Evolutionary conservation across 192 early-diverging fungal species (phyloP).

Genomic region (Coemansia sp.): DNA sequence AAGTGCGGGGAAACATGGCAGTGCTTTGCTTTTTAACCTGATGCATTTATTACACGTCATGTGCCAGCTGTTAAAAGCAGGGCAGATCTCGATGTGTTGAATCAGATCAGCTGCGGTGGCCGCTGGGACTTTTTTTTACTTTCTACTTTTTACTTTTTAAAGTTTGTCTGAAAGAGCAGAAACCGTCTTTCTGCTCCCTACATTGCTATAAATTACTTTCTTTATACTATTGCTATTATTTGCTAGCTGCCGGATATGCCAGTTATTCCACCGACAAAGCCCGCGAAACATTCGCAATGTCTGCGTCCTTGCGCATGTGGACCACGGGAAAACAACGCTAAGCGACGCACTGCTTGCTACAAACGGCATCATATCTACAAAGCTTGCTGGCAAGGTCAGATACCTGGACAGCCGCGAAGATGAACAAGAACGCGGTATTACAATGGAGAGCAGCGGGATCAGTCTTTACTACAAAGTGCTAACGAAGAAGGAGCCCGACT

Average conservation of each 20-base stretch:
- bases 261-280: constrained; percentile 62
- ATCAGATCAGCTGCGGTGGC: constrained; percentile 16
- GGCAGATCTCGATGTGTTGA: neutral
- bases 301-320: constrained; percentile 98
- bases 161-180: neutral
- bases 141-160: neutral
- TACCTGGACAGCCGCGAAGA: constrained; percentile 96
- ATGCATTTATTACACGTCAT: neutral
- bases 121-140: constrained; percentile 8
- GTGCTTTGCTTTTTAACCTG: too few species aligned
- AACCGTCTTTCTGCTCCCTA: neutral
- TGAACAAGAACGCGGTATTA: constrained; percentile 98
- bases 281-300: constrained; percentile 84
- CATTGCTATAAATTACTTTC: constrained; percentile 2
- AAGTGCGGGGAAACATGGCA: too few species aligned
- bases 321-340: constrained; percentile 98
- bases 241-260: constrained; percentile 56
- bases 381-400: constrained; percentile 92
- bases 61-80: too few species aligned
- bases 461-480: constrained; percentile 87
- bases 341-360: constrained; percentile 94
- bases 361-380: constrained; percentile 96
- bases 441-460: constrained; percentile 97
- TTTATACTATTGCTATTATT: constrained; percentile 1
- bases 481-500: constrained; percentile 15